These are phyloP conservation scores for Hydnum rufescens DNA, from an alignment of 768 basidiomycete species.

Conservation along the genomic window DNA sequence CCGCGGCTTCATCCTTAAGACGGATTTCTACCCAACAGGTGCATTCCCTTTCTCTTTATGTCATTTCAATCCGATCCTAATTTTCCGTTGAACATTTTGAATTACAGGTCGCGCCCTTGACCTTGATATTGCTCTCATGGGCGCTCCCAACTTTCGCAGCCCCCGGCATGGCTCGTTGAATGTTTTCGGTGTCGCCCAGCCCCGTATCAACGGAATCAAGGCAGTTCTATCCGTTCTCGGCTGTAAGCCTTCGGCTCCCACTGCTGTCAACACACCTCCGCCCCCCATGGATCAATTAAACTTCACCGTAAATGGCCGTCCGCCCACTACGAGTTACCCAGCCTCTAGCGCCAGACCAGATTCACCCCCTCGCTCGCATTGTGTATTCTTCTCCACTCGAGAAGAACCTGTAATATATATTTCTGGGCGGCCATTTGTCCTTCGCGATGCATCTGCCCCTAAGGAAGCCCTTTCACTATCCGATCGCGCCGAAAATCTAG, in stretches of 20 bases:
- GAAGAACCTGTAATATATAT: slow-evolving; percentile 83
- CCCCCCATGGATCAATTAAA: too few species aligned
- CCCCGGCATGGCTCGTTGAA: slow-evolving; percentile 62
- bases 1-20: slow-evolving; percentile 85
- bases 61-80: slow-evolving; percentile 12
- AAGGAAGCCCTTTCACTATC: slow-evolving; percentile 60
- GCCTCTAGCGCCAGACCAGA: not conserved
- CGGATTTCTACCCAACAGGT: slow-evolving; percentile 74
- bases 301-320: not conserved
- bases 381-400: slow-evolving; percentile 91
- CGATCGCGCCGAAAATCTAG: slow-evolving; percentile 86
- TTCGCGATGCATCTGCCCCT: slow-evolving; percentile 73
- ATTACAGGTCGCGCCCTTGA: slow-evolving; percentile 63
- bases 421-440: slow-evolving; percentile 79
- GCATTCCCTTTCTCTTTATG: slow-evolving; percentile 15
- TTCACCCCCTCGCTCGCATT: slow-evolving; percentile 14
- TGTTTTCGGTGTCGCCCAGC: slow-evolving; percentile 91
- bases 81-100: slow-evolving; percentile 7
- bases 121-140: slow-evolving; percentile 77
- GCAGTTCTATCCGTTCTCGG: slow-evolving; percentile 75
- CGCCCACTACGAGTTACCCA: not conserved
- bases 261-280: too few species aligned
- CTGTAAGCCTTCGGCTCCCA: slow-evolving; percentile 39
- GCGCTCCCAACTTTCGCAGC: slow-evolving; percentile 88
- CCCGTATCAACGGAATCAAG: slow-evolving; percentile 75